Evolutionary conservation across 2,329 filamentous ascomycete species (phyloP), one percentile per base, ranked within the genome.

Genomic region (Aurifilum marmelostoma): DNA sequence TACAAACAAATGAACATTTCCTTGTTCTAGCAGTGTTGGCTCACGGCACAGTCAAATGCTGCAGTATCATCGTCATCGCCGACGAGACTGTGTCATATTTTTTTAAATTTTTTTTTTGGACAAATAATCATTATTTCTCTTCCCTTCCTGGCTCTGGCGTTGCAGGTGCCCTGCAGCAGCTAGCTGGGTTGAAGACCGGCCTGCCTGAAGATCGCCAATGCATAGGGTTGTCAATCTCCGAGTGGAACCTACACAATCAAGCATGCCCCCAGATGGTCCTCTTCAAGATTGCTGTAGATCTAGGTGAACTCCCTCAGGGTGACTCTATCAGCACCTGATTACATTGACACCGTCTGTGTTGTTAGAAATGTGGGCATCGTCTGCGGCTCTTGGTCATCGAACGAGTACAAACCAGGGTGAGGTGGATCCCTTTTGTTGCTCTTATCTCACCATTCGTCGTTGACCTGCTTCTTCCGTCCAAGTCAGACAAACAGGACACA

Each of bases 401-500:
- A 27, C n/a, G 1, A 8, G 7, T n/a, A 21, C 5, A n/a, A 27
- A 39, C 47, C 27, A n/a, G 52, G 32, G n/a, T 9, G 12, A 18
- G 14, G 63, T 65, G 29, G 50, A 41, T 24, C 32, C 24, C 21
- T 47, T 21, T 47, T n/a, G 29, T n/a, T 8, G 12, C 14, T 29
- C 21, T 56, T 56, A 54, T 54, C 63, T 39, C 50, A 54, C 32
- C 12, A 27, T 18, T 37, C 11, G 12, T 50, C 32, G 12, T 37
- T 50, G 47, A 65, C 63, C 63, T 65, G 47, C 63, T 65, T 56
- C 63, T 65, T 65, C 34, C n/a, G 63, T 65, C 50, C 50, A 65
- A 56, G 63, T n/a, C 39, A 50, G 24, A 24, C 24, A 37, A 39
- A 12, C n/a, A 39, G 52, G 29, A 37, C 47, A 39, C 21, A 39